phyloP scores from a whole-genome alignment of 768 basidiomycete species.

The Tylopilus intermedius region DNA sequence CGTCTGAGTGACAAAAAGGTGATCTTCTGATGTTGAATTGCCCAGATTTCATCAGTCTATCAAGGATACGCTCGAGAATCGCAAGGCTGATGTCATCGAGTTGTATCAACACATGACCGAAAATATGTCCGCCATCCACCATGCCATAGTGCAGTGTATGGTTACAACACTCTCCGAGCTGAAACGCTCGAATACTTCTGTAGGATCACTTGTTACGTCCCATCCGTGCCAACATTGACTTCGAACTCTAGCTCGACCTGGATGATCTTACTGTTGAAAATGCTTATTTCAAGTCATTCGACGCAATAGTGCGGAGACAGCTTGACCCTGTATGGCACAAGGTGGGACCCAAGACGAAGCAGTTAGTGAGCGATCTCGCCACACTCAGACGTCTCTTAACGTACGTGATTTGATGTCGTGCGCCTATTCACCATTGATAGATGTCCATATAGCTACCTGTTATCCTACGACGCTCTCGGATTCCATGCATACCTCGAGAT shows the following conservation, averaged over 20 bases:
- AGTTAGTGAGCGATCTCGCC: constrained; percentile 83
- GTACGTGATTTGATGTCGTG: constrained; percentile 39
- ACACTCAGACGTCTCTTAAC: constrained; percentile 76
- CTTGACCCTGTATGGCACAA: constrained; percentile 96
- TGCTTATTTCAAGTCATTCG: constrained; percentile 92
- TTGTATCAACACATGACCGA: constrained; percentile 82
- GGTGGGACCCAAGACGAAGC: constrained; percentile 87
- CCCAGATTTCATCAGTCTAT: constrained; percentile 85
- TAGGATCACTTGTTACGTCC: constrained; percentile 19
- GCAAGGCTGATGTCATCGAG: constrained; percentile 89
- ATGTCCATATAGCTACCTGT: constrained; percentile 46
- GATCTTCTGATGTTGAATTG: background rate
- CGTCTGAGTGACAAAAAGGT: background rate
- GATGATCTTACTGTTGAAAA: constrained; percentile 91
- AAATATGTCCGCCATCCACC: constrained; percentile 88
- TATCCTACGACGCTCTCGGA: constrained; percentile 86
- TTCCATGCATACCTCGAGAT: constrained; percentile 92
- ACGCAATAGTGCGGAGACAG: constrained; percentile 79
- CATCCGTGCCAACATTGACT: background rate
- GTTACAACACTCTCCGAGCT: constrained; percentile 82
- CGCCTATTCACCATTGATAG: background rate
- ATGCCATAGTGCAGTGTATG: constrained; percentile 92
- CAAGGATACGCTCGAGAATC: constrained; percentile 73
- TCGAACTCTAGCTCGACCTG: constrained; percentile 68
- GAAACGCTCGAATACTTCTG: constrained; percentile 78